phyloP scores from a whole-genome alignment of 164 flowering plant genomes.

The Akebia trifoliata region DNA sequence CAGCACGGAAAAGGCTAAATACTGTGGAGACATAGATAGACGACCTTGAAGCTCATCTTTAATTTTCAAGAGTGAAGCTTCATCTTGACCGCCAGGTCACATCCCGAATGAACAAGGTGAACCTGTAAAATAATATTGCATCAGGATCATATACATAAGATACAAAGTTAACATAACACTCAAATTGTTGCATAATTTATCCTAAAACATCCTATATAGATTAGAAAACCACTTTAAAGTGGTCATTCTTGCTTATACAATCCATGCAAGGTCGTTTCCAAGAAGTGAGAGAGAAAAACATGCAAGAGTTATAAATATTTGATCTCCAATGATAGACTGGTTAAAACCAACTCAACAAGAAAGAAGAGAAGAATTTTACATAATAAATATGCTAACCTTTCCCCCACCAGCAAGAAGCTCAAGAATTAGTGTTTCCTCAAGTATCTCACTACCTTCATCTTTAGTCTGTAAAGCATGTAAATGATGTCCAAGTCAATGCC shows the following conservation, averaged over 20 bases:
- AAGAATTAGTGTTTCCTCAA: conserved; percentile 61
- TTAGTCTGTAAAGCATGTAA: conserved; percentile 38
- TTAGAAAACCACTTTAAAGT: background rate
- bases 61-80: conserved; percentile 81
- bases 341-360: background rate
- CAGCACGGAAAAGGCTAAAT: conserved; percentile 72
- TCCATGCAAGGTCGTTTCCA: background rate
- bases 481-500: background rate
- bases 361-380: background rate
- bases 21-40: conserved; percentile 37
- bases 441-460: conserved; percentile 29
- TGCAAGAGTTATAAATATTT: background rate
- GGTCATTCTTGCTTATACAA: conserved; percentile 1
- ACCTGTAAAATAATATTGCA: conserved; percentile 39
- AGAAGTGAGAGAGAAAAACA: background rate
- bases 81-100: conserved; percentile 60
- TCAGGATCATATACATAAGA: background rate
- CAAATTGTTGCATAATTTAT: background rate
- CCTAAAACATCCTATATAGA: background rate
- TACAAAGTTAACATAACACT: background rate
- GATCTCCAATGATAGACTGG: background rate
- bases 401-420: conserved; percentile 86
- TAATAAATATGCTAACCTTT: conserved; percentile 52
- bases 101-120: conserved; percentile 46
- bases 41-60: conserved; percentile 84